Conservation (phyloP, 2,329 filamentous ascomycete genomes). For the Colletotrichum phormii region DNA sequence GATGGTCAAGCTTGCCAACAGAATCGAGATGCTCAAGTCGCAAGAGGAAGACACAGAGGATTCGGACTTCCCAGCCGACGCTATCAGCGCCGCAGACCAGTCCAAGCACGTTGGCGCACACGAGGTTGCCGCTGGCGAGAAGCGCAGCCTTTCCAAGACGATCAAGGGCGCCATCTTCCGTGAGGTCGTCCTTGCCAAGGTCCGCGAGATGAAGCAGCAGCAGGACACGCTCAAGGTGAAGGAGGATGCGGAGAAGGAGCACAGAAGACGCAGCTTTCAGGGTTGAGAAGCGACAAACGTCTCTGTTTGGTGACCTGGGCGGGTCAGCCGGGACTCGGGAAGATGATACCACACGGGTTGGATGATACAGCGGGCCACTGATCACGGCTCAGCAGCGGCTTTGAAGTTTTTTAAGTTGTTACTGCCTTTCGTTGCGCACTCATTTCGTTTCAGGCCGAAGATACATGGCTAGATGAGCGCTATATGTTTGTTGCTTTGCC, state of each 20-base stretch:
- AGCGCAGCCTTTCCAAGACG: slow-evolving; percentile 60
- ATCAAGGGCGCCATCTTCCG: slow-evolving; percentile 84
- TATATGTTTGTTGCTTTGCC: slow-evolving; percentile 7
- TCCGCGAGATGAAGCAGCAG: slow-evolving; percentile 89
- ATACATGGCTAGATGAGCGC: neutral
- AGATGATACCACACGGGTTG: slow-evolving; percentile 31
- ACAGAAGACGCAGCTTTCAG: slow-evolving; percentile 50
- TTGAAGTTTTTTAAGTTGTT: slow-evolving; percentile 1
- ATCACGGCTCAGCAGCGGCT: slow-evolving; percentile 1
- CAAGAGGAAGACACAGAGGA: slow-evolving; percentile 87
- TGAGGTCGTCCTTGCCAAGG: slow-evolving; percentile 94
- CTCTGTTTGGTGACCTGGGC: neutral
- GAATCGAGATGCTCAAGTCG: slow-evolving; percentile 93
- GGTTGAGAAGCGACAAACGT: slow-evolving; percentile 16
- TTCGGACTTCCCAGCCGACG: slow-evolving; percentile 76
- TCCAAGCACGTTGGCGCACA: slow-evolving; percentile 42
- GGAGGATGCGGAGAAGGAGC: slow-evolving; percentile 66
- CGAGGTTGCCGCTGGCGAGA: slow-evolving; percentile 38
- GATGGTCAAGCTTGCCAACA: slow-evolving; percentile 94
- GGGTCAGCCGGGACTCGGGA: slow-evolving; percentile 3
- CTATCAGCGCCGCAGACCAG: slow-evolving; percentile 66
- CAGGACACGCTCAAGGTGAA: slow-evolving; percentile 79
- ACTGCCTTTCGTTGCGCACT: neutral
- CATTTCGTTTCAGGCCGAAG: slow-evolving; percentile 16
- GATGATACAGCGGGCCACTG: slow-evolving; percentile 9